Percentiles rank a stretch among this genome's conserved stretches.
Conservation (phyloP, 306 rosid genomes). For the Rosa lucieae region DNA sequence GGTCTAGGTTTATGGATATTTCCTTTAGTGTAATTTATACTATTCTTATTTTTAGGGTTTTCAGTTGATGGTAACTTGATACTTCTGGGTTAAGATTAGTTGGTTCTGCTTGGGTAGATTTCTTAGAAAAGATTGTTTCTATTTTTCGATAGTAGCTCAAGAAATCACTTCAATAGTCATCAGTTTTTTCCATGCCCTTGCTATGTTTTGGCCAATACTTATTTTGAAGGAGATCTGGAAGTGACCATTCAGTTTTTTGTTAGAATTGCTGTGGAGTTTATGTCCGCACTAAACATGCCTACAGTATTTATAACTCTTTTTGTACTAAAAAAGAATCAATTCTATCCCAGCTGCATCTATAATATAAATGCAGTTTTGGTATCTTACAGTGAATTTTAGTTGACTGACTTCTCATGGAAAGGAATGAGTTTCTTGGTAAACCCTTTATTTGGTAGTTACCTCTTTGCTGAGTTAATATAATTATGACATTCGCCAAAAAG, state of each 20-base stretch:
- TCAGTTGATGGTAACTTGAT: neutral
- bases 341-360: neutral
- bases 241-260: neutral
- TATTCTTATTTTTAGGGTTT: neutral
- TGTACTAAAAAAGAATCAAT: neutral
- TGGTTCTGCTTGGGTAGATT: neutral
- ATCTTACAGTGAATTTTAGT: neutral
- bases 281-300: neutral
- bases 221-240: neutral
- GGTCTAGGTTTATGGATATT: neutral
- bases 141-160: neutral
- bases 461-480: neutral
- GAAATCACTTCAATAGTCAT: neutral
- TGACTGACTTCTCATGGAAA: neutral
- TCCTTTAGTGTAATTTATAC: neutral
- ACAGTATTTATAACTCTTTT: neutral
- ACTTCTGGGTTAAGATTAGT: neutral
- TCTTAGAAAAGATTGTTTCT: too few relatives aligned
- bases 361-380: neutral
- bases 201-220: neutral
- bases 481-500: neutral
- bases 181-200: neutral
- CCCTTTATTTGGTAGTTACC: neutral
- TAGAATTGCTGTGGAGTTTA: neutral
- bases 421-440: neutral